Percentiles rank a stretch among this genome's conserved stretches.
Conservation (phyloP, 2,329 filamentous ascomycete genomes). For the Thelonectria blattea region DNA sequence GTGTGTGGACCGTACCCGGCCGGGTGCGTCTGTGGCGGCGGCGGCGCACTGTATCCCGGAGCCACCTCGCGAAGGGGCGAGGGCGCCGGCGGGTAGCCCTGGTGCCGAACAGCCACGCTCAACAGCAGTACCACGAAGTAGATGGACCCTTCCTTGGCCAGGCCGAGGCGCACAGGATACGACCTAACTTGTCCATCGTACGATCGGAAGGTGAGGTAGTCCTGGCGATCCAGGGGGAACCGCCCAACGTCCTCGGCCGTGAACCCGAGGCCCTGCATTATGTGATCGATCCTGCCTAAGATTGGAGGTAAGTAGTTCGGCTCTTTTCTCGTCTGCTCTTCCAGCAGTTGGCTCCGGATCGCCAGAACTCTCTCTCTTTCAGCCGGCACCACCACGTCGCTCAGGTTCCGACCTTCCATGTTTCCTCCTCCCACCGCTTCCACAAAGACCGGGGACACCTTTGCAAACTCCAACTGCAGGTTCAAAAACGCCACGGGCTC, state of each 20-base stretch:
- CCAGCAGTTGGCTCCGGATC: slow-evolving; percentile 59
- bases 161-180: slow-evolving; percentile 58
- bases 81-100: slow-evolving; percentile 49
- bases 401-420: slow-evolving; percentile 56
- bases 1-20: slow-evolving; percentile 51
- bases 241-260: slow-evolving; percentile 58
- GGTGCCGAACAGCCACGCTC: slow-evolving; percentile 44
- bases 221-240: slow-evolving; percentile 59
- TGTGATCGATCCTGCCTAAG: slow-evolving; percentile 60
- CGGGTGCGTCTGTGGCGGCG: slow-evolving; percentile 31
- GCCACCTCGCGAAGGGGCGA: slow-evolving; percentile 53
- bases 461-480: slow-evolving; percentile 63
- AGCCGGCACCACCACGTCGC: slow-evolving; percentile 57
- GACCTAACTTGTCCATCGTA: slow-evolving; percentile 58
- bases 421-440: slow-evolving; percentile 59
- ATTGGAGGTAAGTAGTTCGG: slow-evolving; percentile 70
- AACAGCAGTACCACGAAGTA: slow-evolving; percentile 65
- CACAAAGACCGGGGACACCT: slow-evolving; percentile 60
- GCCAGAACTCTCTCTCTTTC: slow-evolving; percentile 60
- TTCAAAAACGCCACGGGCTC: slow-evolving; percentile 66
- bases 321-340: slow-evolving; percentile 63
- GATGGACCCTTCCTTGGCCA: slow-evolving; percentile 66
- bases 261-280: slow-evolving; percentile 63
- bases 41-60: slow-evolving; percentile 49
- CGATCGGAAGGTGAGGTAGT: slow-evolving; percentile 60